Evolutionary conservation across 2,329 filamentous ascomycete species (phyloP), one percentile per base, ranked within the genome.

Genomic region (Exophiala viscosa): DNA sequence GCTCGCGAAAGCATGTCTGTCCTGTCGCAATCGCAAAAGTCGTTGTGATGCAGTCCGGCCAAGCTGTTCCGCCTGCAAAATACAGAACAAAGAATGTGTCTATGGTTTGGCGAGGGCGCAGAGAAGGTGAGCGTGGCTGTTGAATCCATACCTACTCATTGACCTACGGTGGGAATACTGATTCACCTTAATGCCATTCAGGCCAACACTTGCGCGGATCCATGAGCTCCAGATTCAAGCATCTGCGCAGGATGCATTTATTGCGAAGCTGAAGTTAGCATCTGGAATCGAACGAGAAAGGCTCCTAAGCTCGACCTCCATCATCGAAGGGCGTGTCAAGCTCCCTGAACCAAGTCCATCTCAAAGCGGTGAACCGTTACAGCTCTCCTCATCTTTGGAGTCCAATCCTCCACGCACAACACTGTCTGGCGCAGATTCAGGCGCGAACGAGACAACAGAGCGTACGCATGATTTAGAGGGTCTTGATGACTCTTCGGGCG

Each of bases 1-100:
- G 17, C 43, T 45, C 17, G 43, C 43, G 17, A 31, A 31, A 43
- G 47, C 47, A 31, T 50, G 47, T 43, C 15, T 41, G 23, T 50
- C 32, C 39, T 50, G 47, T 34, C 36, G 39, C 9, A 18, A n/a
- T 31, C 36, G 47, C 15, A 50, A 50, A 33, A 50, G 31, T 17
- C 35, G 39, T 9, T 50, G 47, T 34, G 39, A 50, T 14, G 43
- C 36, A 5, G 47, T n/a, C 18, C 11, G 39, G 23, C 47, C 47
- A 7, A 17, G 36, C 3, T 50, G 47, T 43, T 14, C 36, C 4
- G 23, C 28, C 14, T 50, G 47, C 31, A 28, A 17, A 10, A 9
- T 13, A n/a, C 39, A 50, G 20, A 31, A 38, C 7, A 50, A 43
- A 17, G 39, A 39, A 14, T 50, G 47, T 28, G 38, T 50, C 36